Evolutionary conservation across 192 early-diverging fungal species (phyloP), one percentile per base, ranked within the genome.

Genomic region (Coemansia sp.): DNA sequence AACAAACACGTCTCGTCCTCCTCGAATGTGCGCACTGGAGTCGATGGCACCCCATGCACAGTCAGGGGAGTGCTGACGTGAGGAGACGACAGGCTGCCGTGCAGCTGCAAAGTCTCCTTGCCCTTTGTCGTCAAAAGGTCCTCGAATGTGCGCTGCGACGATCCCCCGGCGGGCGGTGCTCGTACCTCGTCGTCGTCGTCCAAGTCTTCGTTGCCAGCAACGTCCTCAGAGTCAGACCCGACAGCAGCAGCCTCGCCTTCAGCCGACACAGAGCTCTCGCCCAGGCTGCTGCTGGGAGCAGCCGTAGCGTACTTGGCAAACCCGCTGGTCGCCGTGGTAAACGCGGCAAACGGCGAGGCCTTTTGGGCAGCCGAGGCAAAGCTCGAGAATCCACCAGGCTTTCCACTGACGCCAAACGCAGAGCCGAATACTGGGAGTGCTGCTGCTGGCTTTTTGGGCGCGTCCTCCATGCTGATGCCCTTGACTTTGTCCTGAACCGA

Each of bases 1-100:
- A 70, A 81, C 22, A 80, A 12, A 27, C 78, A 84, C 9, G 68
- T 79, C 43, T 86, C 85, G 64, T 84, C 78, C 46, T 86, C 85
- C 69, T 86, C 85, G 57, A 75, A 70, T 9, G 85, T 86, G 12
- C 71, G 47, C 38, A 76, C 66, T 0, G 75, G 75, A 11, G 58
- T 69, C 22, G 61, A 13, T 8, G 36, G 24, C 36, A n/a, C 49
- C 39, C 49, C 68, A 18, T 0, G 65, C 49, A 8, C 49, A 6
- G 27, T 57, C 53, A 29, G 9, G 12, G 53, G 53, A 2, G 29
- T 31, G 53, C 53, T 57, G 3, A 11, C 53, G 7, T 29, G 27
- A 29, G 53, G 53, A 12, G 53, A 57, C 3, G 4, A 27, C 53
- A 57, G 49, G 9, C 20, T 20, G 27, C 13, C 53, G 13, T 58